Conservation (phyloP, 306 rosid species). For the Hylodesmum podocarpum region DNA sequence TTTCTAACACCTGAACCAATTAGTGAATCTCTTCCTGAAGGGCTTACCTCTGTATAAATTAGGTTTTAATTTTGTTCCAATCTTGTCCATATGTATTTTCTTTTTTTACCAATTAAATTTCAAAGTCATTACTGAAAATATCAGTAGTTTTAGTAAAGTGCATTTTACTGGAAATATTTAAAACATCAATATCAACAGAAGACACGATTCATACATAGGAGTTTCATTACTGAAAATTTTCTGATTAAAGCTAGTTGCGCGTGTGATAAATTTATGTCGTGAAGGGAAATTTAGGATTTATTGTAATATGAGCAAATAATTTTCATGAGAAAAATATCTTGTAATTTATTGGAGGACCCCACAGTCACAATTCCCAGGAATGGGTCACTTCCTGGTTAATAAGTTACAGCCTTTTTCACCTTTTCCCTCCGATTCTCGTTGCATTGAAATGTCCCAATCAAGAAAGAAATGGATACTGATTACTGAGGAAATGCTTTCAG, state of each 20-base stretch:
- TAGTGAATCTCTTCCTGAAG: constrained; percentile 63
- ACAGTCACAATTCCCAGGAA: background rate
- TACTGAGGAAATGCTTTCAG: background rate
- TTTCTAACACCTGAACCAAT: constrained; percentile 61
- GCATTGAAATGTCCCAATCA: background rate
- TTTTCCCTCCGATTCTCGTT: background rate
- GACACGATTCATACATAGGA: background rate
- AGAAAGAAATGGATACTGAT: background rate
- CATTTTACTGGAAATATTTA: constrained; percentile 2
- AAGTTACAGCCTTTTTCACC: background rate
- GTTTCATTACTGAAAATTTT: background rate
- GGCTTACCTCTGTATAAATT: constrained; percentile 63
- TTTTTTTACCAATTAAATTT: background rate
- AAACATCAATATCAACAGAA: background rate
- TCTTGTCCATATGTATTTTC: background rate
- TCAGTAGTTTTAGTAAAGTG: background rate
- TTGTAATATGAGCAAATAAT: background rate
- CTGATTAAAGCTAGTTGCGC: background rate
- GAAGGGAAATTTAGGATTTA: background rate
- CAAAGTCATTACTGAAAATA: too few relatives aligned
- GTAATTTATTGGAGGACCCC: background rate
- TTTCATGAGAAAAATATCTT: constrained; percentile 1
- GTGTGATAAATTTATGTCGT: background rate
- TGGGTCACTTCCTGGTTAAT: background rate
- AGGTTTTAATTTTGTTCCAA: constrained; percentile 17